These are phyloP conservation scores for Sporodiniella umbellata DNA, from an alignment of 371 early-diverging fungal genomes.

Conservation along the genomic window DNA sequence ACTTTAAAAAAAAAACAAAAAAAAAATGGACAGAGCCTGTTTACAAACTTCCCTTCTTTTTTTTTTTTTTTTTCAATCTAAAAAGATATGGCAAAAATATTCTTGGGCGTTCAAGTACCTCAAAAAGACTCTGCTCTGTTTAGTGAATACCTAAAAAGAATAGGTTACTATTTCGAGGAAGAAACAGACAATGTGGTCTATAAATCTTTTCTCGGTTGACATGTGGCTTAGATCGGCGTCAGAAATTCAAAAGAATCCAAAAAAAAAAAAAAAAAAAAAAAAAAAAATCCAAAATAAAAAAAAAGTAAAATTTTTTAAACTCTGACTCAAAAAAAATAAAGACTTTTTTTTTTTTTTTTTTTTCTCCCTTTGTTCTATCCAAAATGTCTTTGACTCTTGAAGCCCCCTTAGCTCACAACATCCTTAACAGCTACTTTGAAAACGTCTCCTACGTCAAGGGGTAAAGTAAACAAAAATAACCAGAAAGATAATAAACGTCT, in stretches of 20 bases:
- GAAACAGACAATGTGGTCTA: conserved; percentile 90
- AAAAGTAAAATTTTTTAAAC: background rate
- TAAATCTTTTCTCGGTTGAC: conserved; percentile 66
- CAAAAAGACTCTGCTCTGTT: conserved; percentile 58
- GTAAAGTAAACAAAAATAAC: conserved; percentile 44
- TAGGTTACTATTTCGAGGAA: conserved; percentile 83
- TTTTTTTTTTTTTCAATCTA: conserved; percentile 2
- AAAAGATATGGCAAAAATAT: conserved; percentile 86
- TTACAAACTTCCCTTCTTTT: background rate
- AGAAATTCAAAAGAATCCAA: background rate
- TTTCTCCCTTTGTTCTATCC: conserved; percentile 3
- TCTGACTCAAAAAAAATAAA: background rate
- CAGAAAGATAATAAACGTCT: conserved; percentile 1
- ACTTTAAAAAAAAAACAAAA: too few relatives aligned
- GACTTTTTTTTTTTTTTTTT: conserved; percentile 8
- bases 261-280: background rate
- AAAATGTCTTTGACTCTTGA: conserved; percentile 65
- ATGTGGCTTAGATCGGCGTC: background rate
- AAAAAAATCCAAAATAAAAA: too few relatives aligned
- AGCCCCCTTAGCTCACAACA: conserved; percentile 54
- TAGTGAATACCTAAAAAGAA: conserved; percentile 61
- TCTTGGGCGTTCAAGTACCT: conserved; percentile 93
- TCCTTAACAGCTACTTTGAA: conserved; percentile 77
- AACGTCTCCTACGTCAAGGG: conserved; percentile 77
- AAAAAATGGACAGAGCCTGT: background rate